These are phyloP conservation scores for Pseudonectria foliicola DNA, from an alignment of 2,329 filamentous ascomycete species.

Conservation along the genomic window DNA sequence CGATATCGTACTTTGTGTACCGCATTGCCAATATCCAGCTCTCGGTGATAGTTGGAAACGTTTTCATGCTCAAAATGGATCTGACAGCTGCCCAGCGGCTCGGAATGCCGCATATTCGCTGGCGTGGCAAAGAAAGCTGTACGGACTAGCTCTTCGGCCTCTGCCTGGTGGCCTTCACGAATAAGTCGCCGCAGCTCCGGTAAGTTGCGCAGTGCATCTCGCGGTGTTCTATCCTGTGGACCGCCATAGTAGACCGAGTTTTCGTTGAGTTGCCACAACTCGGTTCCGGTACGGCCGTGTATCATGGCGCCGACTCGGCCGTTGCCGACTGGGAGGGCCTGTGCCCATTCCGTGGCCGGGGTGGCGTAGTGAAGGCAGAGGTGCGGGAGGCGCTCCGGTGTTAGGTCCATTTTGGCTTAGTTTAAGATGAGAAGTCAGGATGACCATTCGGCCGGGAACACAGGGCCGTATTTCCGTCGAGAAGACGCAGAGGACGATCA, in stretches of 20 bases:
- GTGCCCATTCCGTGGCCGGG: slow-evolving; percentile 19
- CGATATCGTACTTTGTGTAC: slow-evolving; percentile 31
- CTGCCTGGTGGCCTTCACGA: slow-evolving; percentile 13
- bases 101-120: slow-evolving; percentile 21
- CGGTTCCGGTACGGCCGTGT: slow-evolving; percentile 35
- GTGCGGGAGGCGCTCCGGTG: not conserved
- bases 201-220: slow-evolving; percentile 16
- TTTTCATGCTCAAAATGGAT: slow-evolving; percentile 32
- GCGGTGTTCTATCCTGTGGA: slow-evolving; percentile 35
- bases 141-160: slow-evolving; percentile 16
- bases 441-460: not conserved
- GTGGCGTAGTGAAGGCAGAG: slow-evolving; percentile 15
- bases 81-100: slow-evolving; percentile 26
- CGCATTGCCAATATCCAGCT: slow-evolving; percentile 31
- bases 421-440: too few species aligned
- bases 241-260: slow-evolving; percentile 42
- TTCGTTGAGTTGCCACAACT: slow-evolving; percentile 37
- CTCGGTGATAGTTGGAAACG: slow-evolving; percentile 27
- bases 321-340: slow-evolving; percentile 42
- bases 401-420: too few species aligned
- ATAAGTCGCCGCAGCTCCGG: slow-evolving; percentile 15
- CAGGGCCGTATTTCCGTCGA: slow-evolving; percentile 6
- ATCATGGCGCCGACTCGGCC: slow-evolving; percentile 37
- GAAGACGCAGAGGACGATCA: not conserved
- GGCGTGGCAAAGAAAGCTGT: slow-evolving; percentile 20